Conservation (phyloP, 768 basidiomycete genomes). For the Suillus subalutaceus region DNA sequence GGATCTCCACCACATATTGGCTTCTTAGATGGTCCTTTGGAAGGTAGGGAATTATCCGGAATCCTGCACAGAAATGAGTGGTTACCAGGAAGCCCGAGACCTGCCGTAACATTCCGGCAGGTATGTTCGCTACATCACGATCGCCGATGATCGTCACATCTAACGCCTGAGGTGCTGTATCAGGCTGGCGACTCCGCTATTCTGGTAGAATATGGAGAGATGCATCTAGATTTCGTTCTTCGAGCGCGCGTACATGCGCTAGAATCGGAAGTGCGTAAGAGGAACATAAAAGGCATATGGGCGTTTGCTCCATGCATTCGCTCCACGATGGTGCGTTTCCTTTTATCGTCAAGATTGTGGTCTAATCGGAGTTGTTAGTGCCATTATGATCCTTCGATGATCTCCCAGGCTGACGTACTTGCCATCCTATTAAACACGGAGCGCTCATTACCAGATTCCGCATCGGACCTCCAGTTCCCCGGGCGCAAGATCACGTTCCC, state of each 20-base stretch:
- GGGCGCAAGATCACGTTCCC: conserved; percentile 62
- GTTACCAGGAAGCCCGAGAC: conserved; percentile 21
- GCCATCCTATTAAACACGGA: conserved; percentile 42
- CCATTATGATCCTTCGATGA: conserved; percentile 47
- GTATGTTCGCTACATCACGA: conserved; percentile 30
- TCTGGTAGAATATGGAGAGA: conserved; percentile 62
- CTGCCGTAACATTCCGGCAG: conserved; percentile 54
- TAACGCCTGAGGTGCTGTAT: not conserved
- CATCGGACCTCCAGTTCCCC: conserved; percentile 46
- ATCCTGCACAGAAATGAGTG: conserved; percentile 18
- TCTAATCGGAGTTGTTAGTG: conserved; percentile 34
- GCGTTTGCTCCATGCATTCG: conserved; percentile 56
- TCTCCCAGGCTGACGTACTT: conserved; percentile 49
- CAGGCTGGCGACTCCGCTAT: conserved; percentile 68
- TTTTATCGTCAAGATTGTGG: not conserved
- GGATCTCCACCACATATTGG: not conserved
- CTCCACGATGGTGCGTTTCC: conserved; percentile 53
- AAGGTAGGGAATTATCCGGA: conserved; percentile 3
- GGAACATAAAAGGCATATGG: conserved; percentile 39
- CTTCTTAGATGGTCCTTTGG: conserved; percentile 2
- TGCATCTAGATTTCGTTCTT: conserved; percentile 53
- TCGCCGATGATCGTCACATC: not conserved
- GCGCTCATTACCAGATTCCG: conserved; percentile 40
- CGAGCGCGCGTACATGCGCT: conserved; percentile 64
- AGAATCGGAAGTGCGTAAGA: conserved; percentile 40